Base-by-base conservation (phyloP, 1,284 basidiomycete genomes). In the Bondarzewia mesenterica region DNA sequence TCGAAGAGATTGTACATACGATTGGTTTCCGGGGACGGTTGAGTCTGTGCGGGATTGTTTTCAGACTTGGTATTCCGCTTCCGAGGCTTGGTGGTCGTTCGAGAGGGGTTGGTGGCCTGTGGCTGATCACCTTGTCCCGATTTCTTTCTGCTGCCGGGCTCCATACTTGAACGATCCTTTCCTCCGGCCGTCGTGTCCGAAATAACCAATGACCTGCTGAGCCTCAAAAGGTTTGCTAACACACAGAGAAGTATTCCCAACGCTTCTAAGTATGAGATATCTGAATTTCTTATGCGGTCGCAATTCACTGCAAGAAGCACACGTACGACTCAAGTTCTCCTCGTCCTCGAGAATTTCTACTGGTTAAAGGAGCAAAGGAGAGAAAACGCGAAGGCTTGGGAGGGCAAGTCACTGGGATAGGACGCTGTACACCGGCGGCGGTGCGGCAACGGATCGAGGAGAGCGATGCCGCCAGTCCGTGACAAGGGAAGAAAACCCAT, bases 381-480 rank as follows among this genome's bases (percentile, higher is more conserved):
- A 6, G 5, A 32, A 10, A 12, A n/a, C 29, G 5, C 29, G 29
- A 32, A 12, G 29, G 29, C 12, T n/a, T n/a, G 29, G n/a, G 29
- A 6, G 29, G 12, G 29, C 10, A n/a, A 32, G 6, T 32, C 29
- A n/a, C 29, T 32, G 29, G 29, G 29, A 6, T n/a, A 41, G 16
- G 6, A 41, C 20, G 23, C 18, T 15, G 39, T 23, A 41, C n/a
- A 41, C 39, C 39, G 39, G 39, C 39, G 39, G 39, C 29, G 29
- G 29, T 20, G 22, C 39, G 39, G 39, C 46, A 48, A 47, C 43
- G 43, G 52, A 53, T 32, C 47, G 47, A 32, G 53, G 36, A 14
- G 48, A 32, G 29, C 12, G 29, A 32, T 32, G 29, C 29, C 16
- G 18, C 21, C n/a, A 15, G 18, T 18, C 39, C 39, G 39, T 41